Base-by-base conservation (phyloP, 2,329 filamentous ascomycete genomes). In the Ramularia collo-cygni region DNA sequence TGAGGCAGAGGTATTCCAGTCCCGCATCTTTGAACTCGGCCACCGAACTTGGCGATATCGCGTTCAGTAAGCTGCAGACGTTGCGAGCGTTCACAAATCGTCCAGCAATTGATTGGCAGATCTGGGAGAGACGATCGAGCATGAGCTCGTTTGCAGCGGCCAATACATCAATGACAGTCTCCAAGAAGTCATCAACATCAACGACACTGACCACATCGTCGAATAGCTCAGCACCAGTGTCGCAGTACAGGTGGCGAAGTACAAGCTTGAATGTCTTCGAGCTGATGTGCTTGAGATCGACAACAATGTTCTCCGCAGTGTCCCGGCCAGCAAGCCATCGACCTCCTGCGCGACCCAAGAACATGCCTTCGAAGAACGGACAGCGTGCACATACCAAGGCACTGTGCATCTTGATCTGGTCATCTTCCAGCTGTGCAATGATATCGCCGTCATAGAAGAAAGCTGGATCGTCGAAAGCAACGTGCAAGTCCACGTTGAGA, bases 101-200 rank as follows among this genome's bases (percentile, higher is more conserved):
- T 26, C 88, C 89, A 43, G 96, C 76, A 15, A 88, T 67, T 43
- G 77, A 79, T 60, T 98, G 92, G 60, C 92, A 96, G 18, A 93
- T 79, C 59, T 95, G 85, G 4, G 86, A 87, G 4, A 98, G 68
- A 5, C 89, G 76, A 59, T 95, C 88, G 33, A 98, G 74, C 89
- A 98, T 95, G 42, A 98, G 68, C 62, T 98, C 90, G 58, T 98
- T 92, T 9, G 89, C 87, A 37, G 86, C 82, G 40, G 79, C 79
- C 75, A 96, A 82, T 31, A 96, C 85, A 53, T 95, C 88, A 65
- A 96, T 75, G 7, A 95, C 74, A n/a, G 92, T 69, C 53, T 96
- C 88, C 4, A 89, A 78, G 47, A 95, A 88, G 32, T 88, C 83
- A 50, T 95, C 88, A 4, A 94, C 64, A 44, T 81, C 80, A n/a